A percentile compares a stretch with the other conserved stretches of the same genome.
phyloP scores from a whole-genome alignment of 1,284 basidiomycete genomes.

The Chiua sp. region DNA sequence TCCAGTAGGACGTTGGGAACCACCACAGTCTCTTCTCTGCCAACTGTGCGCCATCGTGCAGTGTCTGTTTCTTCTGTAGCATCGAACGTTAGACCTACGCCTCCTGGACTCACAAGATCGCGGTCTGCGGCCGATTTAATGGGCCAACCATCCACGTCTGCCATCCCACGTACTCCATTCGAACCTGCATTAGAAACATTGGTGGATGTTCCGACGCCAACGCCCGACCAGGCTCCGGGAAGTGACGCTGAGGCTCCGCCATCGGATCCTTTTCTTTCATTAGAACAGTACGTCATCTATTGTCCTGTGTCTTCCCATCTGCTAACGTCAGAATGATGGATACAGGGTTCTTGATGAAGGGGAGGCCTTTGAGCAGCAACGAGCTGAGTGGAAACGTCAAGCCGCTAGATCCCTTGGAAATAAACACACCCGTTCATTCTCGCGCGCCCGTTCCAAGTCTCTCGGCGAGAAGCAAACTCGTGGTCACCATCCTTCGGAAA shows the following conservation, averaged over 20 bases:
- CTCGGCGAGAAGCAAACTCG: conserved; percentile 45
- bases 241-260: conserved; percentile 58
- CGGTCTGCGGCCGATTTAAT: conserved; percentile 48
- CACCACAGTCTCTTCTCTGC: conserved; percentile 12
- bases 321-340: not conserved
- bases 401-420: conserved; percentile 70
- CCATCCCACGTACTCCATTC: conserved; percentile 13
- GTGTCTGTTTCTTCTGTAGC: conserved; percentile 15
- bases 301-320: conserved; percentile 1
- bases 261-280: conserved; percentile 63
- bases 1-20: not conserved
- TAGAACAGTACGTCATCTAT: conserved; percentile 54
- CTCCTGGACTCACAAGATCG: conserved; percentile 53
- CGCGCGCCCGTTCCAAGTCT: conserved; percentile 67
- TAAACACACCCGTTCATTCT: conserved; percentile 62
- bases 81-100: conserved; percentile 25
- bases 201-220: conserved; percentile 20
- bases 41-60: conserved; percentile 25
- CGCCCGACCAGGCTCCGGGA: conserved; percentile 42
- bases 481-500: conserved; percentile 23
- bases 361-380: conserved; percentile 60
- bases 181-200: conserved; percentile 28
- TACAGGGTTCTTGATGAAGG: conserved; percentile 70
- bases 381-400: conserved; percentile 66
- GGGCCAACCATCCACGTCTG: conserved; percentile 12